Conservation (phyloP, 2,329 filamentous ascomycete genomes). For the Nothopassalora personata region DNA sequence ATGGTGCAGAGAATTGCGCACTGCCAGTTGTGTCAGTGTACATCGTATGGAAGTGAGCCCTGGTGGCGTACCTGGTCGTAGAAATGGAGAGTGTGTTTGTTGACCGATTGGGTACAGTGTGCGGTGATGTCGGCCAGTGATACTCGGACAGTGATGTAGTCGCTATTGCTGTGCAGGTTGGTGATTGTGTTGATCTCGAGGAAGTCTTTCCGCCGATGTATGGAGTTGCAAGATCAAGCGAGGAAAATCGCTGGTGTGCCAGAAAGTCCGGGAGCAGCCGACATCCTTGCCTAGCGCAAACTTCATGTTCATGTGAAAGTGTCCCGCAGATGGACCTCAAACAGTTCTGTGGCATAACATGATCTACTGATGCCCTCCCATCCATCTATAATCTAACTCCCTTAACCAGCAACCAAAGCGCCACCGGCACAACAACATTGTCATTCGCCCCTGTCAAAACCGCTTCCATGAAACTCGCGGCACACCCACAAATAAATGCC, state of each 20-base stretch:
- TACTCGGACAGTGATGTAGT: background rate
- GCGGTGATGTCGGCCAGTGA: too few species aligned
- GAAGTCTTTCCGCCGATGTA: too few species aligned
- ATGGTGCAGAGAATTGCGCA: background rate
- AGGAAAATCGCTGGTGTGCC: background rate
- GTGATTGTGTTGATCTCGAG: background rate
- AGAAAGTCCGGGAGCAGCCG: background rate
- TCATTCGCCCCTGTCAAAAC: slow-evolving; percentile 96
- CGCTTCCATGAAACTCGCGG: slow-evolving; percentile 88
- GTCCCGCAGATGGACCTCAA: background rate
- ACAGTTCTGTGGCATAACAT: background rate
- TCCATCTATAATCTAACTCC: slow-evolving; percentile 51
- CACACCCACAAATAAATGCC: slow-evolving; percentile 64
- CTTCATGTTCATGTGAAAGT: background rate
- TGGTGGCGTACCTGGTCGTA: background rate
- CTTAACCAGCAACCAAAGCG: slow-evolving; percentile 87
- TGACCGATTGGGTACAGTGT: too few species aligned
- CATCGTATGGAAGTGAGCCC: background rate
- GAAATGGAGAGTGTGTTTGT: background rate
- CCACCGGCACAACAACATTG: slow-evolving; percentile 92
- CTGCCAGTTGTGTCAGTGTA: background rate
- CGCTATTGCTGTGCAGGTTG: background rate
- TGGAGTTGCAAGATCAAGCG: background rate
- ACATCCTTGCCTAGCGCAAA: background rate
- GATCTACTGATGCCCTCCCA: background rate